phyloP scores from a whole-genome alignment of 169 alveolate genomes.

The Eimeria necatrix region DNA sequence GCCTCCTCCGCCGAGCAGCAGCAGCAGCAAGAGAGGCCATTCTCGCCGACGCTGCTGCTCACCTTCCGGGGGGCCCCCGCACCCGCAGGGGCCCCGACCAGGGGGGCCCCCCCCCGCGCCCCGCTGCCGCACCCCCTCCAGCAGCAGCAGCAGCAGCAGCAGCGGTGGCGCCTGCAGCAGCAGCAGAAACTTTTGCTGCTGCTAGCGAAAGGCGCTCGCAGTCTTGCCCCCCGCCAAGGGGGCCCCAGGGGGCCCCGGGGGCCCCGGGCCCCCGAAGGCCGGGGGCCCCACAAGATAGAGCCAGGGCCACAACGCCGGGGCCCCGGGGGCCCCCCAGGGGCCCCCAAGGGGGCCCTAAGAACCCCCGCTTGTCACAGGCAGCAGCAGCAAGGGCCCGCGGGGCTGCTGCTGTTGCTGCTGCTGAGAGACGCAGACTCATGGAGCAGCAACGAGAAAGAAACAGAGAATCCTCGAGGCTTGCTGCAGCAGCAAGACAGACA shows the following conservation, averaged over 20 bases:
- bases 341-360: background rate
- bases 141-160: conserved; percentile 27
- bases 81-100: background rate
- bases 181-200: too few species aligned
- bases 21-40: conserved; percentile 29
- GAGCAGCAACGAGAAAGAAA: background rate
- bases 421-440: background rate
- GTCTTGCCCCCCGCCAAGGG: conserved; percentile 36
- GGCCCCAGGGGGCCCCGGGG: background rate
- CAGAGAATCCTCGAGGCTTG: conserved; percentile 16
- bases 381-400: conserved; percentile 55
- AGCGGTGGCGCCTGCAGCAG: background rate
- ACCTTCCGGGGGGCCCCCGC: conserved; percentile 37
- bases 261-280: conserved; percentile 11
- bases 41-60: conserved; percentile 51
- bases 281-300: background rate
- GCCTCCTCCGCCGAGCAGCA: background rate
- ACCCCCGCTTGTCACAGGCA: background rate
- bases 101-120: conserved; percentile 17
- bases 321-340: conserved; percentile 43
- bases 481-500: conserved; percentile 48
- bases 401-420: conserved; percentile 64
- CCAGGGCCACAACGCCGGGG: background rate
- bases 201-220: conserved; percentile 41
- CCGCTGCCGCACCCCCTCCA: background rate